Percentiles rank a stretch among this genome's conserved stretches.
Conservation (phyloP, 2,329 filamentous ascomycete species). For the Trichophyton equinum region DNA sequence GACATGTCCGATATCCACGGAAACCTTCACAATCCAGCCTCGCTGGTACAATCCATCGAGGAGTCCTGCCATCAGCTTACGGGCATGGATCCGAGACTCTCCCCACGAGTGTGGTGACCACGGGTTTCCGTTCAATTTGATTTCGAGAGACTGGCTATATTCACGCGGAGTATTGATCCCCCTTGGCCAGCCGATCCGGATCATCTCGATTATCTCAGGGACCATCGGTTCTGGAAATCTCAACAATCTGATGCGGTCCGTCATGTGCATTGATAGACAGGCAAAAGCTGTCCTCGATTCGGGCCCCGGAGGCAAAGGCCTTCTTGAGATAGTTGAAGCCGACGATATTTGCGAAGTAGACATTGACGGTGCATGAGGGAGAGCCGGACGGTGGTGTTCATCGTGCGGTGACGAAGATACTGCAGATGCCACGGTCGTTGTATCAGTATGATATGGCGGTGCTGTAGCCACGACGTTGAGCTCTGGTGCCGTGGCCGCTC, state of each 20-base stretch:
- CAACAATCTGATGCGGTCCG: constrained; percentile 26
- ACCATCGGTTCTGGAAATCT: constrained; percentile 22
- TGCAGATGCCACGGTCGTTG: neutral
- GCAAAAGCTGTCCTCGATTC: constrained; percentile 15
- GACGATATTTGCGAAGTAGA: neutral
- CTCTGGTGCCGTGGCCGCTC: neutral
- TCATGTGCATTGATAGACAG: constrained; percentile 21
- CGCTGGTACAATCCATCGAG: constrained; percentile 23
- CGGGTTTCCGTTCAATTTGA: constrained; percentile 27
- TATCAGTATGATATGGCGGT: neutral
- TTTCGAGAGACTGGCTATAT: constrained; percentile 26
- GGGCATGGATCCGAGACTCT: constrained; percentile 20
- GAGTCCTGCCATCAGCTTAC: constrained; percentile 23
- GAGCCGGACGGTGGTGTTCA: neutral
- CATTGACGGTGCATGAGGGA: neutral
- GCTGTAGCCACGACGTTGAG: too few relatives aligned
- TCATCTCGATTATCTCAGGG: constrained; percentile 3
- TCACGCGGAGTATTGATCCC: constrained; percentile 12
- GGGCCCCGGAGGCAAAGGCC: neutral
- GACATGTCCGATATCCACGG: constrained; percentile 25
- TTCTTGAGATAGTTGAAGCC: neutral
- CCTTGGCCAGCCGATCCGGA: neutral
- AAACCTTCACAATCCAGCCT: constrained; percentile 29
- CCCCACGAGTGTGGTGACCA: constrained; percentile 20
- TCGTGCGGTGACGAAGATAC: neutral